phyloP scores from a whole-genome alignment of 148 eudicot species.

The Rhododendron kiyosumense region DNA sequence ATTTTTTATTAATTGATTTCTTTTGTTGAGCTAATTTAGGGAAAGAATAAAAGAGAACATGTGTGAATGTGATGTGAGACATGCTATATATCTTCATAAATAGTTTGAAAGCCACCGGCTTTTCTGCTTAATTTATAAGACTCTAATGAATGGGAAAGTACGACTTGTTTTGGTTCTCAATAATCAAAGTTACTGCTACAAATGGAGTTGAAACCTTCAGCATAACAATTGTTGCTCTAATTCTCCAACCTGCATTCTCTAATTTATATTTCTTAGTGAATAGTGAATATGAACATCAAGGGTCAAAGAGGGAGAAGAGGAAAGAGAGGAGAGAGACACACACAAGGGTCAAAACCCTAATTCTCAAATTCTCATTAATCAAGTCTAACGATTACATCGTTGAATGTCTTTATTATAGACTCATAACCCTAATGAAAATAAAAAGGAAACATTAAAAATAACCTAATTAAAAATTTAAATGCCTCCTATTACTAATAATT shows the following conservation, averaged over 20 bases:
- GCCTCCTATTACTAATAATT: too few species aligned
- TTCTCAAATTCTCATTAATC: too few species aligned
- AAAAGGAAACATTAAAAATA: too few species aligned
- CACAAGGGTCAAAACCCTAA: too few species aligned
- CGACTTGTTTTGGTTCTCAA: background rate
- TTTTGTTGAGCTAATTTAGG: background rate
- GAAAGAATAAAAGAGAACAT: background rate
- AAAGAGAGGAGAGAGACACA: too few species aligned
- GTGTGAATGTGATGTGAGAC: background rate
- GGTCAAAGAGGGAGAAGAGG: too few species aligned
- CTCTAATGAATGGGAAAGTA: background rate
- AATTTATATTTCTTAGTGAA: background rate
- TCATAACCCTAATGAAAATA: too few species aligned
- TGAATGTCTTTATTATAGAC: too few species aligned
- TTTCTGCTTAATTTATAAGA: background rate
- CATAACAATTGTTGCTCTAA: background rate
- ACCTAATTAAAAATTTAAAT: too few species aligned
- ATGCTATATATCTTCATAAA: background rate
- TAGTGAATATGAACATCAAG: background rate
- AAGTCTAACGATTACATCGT: too few species aligned
- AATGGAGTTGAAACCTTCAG: background rate
- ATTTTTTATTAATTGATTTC: background rate
- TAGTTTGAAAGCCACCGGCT: background rate
- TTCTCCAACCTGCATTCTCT: background rate
- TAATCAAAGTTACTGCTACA: background rate